Evolutionary conservation across 208 protist species (phyloP), one percentile per base, ranked within the genome.

Genomic region (Strigomonas culicis): DNA sequence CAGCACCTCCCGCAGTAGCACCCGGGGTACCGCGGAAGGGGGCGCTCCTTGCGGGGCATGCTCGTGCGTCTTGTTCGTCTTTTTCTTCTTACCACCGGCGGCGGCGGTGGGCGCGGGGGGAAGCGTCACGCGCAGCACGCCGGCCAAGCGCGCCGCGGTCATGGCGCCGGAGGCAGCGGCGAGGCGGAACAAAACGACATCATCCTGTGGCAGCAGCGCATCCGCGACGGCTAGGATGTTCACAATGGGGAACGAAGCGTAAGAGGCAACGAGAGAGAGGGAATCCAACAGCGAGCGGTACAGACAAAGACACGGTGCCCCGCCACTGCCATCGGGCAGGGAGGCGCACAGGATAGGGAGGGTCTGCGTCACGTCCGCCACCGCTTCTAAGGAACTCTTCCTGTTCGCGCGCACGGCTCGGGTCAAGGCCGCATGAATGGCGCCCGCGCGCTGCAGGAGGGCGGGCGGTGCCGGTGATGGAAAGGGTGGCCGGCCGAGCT

Each of bases 311-410:
- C 81, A 90, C 4, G 87, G 87, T 4, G 22, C 24, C 17, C 53
- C 63, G 49, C 68, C 61, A 4, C 79, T 88, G 8, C 89, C 89
- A 1, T 79, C 74, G 3, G 22, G 79, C 13, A 92, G 58, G 0
- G 89, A 72, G 4, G 89, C 85, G 51, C 80, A 91, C 13, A 92
- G 72, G 13, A 95, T 70, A 2, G 89, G 86, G 8, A 95, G 62
- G 4, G 83, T 92, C 27, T 75, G 88, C 2, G 77, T 85, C 4
- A 86, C 70, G 30, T 80, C 79, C 8, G n/a, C 46, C 1, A 63
- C 63, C 0, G 68, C 59, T 0, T 72, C 59, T 4, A 94, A 51
- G 0, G 59, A 17, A 4, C 34, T 27, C 4, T 85, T 49, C 27
- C 68, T 77, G 21, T 63, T 62, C 4, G 51, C 65, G 11, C 68